Conservation (phyloP, 306 rosid species). For the Cicer yamashitae region DNA sequence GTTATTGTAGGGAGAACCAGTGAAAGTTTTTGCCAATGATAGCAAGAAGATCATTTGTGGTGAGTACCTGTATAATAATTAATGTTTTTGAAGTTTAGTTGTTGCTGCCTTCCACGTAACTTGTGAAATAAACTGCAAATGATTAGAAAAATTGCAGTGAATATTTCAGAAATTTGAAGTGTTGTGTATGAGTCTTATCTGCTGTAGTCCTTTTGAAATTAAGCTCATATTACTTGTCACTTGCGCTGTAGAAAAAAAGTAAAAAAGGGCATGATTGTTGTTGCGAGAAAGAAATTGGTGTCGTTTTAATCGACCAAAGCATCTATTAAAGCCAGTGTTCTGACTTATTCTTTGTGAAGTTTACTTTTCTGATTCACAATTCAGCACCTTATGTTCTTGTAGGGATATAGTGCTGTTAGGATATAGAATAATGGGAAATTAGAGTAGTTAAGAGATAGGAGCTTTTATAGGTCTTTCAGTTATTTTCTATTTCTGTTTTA, state of each 20-base stretch:
- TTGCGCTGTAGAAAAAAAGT: constrained; percentile 1
- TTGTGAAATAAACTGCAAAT: constrained; percentile 20
- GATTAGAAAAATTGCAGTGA: constrained; percentile 20
- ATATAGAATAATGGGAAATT: too few species aligned
- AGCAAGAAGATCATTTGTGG: constrained; percentile 79
- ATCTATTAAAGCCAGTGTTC: constrained; percentile 9
- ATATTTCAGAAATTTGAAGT: not conserved
- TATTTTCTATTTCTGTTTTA: too few species aligned
- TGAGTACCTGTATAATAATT: constrained; percentile 51
- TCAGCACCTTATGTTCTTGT: constrained; percentile 26
- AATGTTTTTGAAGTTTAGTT: constrained; percentile 26
- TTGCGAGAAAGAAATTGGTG: constrained; percentile 27
- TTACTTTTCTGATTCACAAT: constrained; percentile 24
- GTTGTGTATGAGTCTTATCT: constrained; percentile 10
- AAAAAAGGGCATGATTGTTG: constrained; percentile 5
- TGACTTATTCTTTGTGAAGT: constrained; percentile 28
- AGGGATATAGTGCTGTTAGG: constrained; percentile 1
- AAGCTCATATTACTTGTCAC: constrained; percentile 26
- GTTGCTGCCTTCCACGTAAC: constrained; percentile 19
- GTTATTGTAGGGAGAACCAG: constrained; percentile 88
- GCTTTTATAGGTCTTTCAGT: too few species aligned
- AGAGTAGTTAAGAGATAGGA: too few species aligned
- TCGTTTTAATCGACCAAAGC: constrained; percentile 15
- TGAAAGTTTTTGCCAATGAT: constrained; percentile 83
- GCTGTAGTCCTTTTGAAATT: constrained; percentile 16